phyloP scores from a whole-genome alignment of 306 rosid species.

The Canavalia gladiata region DNA sequence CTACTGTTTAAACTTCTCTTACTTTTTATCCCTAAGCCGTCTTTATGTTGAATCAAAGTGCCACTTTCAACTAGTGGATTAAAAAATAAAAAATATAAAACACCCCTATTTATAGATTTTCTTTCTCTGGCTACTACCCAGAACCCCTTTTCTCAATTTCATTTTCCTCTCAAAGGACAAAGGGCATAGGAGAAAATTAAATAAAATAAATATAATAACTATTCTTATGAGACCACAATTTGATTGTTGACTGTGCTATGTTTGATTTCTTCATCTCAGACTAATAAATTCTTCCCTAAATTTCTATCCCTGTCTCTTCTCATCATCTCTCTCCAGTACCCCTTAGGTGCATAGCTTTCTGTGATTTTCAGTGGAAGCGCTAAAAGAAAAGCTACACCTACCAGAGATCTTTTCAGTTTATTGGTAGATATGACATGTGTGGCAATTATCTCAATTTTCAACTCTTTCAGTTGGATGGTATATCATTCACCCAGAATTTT shows the following conservation, averaged over 20 bases:
- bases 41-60: conserved; percentile 49
- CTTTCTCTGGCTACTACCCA: conserved; percentile 37
- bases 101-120: conserved; percentile 25
- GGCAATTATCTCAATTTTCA: conserved; percentile 40
- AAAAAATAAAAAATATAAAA: neutral
- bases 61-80: neutral
- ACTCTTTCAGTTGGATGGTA: conserved; percentile 21
- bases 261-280: conserved; percentile 31
- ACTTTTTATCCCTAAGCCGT: conserved; percentile 51
- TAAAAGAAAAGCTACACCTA: conserved; percentile 30
- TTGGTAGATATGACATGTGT: conserved; percentile 18
- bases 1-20: conserved; percentile 44
- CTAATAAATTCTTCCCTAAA: conserved; percentile 18
- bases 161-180: neutral
- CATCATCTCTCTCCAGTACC: conserved; percentile 9
- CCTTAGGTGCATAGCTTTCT: conserved; percentile 33
- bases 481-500: conserved; percentile 35
- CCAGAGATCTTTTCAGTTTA: conserved; percentile 40
- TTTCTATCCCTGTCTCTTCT: conserved; percentile 33
- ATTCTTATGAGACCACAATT: neutral
- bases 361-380: conserved; percentile 2
- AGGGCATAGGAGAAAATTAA: neutral
- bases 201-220: neutral
- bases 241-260: conserved; percentile 13
- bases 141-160: conserved; percentile 37